Evolutionary conservation across 164 flowering plant genomes (phyloP).

Genomic region (Brasenia schreberi): DNA sequence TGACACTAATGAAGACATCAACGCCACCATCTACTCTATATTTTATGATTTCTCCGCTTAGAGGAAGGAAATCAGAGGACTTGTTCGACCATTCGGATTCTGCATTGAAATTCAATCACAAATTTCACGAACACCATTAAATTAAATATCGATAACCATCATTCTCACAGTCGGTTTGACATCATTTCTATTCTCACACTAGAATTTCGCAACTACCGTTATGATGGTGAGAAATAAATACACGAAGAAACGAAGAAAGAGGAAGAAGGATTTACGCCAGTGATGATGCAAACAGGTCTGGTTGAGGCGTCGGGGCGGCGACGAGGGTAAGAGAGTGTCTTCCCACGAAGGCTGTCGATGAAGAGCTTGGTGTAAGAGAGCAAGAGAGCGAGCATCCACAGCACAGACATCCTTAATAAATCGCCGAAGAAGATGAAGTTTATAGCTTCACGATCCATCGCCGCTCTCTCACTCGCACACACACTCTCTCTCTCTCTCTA

Average conservation of each 20-base stretch:
- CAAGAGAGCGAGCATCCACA: conserved; percentile 45
- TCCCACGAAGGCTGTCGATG: conserved; percentile 8
- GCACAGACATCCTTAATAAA: conserved; percentile 54
- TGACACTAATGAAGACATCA: too few species aligned
- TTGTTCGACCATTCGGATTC: too few species aligned
- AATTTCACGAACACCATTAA: too few species aligned
- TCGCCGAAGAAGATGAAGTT: conserved; percentile 22
- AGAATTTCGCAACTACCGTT: neutral
- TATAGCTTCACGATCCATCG: conserved; percentile 10
- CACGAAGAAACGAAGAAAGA: neutral
- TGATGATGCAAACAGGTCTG: conserved; percentile 59
- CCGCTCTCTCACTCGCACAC: neutral
- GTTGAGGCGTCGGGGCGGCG: conserved; percentile 4
- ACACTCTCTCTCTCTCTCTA: neutral
- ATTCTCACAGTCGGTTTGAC: too few species aligned
- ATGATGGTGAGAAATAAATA: neutral
- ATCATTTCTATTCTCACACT: neutral
- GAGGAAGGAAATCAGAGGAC: too few species aligned
- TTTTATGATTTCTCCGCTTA: too few species aligned
- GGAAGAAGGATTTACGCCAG: conserved; percentile 47
- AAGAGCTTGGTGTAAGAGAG: conserved; percentile 29
- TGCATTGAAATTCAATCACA: too few species aligned
- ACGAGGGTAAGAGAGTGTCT: conserved; percentile 19
- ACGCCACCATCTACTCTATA: too few species aligned
- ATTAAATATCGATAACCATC: too few species aligned